These are phyloP conservation scores for Litsea cubeba DNA, from an alignment of 164 flowering plant species.

Conservation along the genomic window DNA sequence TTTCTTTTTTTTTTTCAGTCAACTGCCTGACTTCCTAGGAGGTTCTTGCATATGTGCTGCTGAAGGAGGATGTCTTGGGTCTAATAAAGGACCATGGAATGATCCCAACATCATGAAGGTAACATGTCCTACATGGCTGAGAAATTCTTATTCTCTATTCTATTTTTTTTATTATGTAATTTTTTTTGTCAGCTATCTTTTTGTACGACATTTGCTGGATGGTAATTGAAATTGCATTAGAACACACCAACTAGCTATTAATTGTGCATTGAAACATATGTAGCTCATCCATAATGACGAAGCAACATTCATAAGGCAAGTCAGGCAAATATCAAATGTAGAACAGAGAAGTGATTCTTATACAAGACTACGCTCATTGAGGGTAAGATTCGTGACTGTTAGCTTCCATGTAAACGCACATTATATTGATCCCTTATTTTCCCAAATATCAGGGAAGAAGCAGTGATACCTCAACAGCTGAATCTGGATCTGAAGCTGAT, in stretches of 20 bases:
- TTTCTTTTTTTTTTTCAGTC: slow-evolving; percentile 57
- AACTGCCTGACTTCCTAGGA: slow-evolving; percentile 94
- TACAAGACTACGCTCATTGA: slow-evolving; percentile 36
- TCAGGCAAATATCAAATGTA: slow-evolving; percentile 35
- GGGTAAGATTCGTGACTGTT: slow-evolving; percentile 30
- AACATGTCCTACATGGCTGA: neutral
- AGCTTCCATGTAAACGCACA: neutral
- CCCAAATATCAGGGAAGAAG: slow-evolving; percentile 45
- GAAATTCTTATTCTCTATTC: neutral
- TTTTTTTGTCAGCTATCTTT: neutral
- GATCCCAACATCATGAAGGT: slow-evolving; percentile 88
- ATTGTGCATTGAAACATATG: slow-evolving; percentile 6
- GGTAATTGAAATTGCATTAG: neutral
- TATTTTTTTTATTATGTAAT: neutral
- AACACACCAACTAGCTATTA: neutral
- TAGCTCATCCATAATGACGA: slow-evolving; percentile 66
- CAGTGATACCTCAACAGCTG: slow-evolving; percentile 48
- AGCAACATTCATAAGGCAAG: slow-evolving; percentile 44
- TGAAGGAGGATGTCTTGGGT: slow-evolving; percentile 86
- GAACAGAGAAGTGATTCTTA: slow-evolving; percentile 36
- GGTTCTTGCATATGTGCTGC: slow-evolving; percentile 76
- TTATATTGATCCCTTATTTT: neutral
- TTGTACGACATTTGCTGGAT: neutral
- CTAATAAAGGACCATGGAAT: slow-evolving; percentile 92
- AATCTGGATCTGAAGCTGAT: slow-evolving; percentile 60